Evolutionary conservation across 169 alveolate species (phyloP), one percentile per base, ranked within the genome.

Genomic region (Theileria equi): DNA sequence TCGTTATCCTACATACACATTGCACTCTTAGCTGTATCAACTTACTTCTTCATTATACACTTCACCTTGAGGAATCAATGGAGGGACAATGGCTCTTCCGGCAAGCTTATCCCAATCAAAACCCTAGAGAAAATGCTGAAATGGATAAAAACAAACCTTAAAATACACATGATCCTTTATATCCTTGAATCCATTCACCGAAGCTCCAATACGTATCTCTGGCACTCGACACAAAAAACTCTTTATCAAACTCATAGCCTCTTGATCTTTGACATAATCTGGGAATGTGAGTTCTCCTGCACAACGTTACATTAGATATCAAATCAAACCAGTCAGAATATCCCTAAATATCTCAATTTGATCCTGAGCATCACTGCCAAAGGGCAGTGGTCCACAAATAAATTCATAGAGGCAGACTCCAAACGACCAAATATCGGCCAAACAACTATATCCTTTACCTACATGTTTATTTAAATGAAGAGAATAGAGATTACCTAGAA

Each of bases 341-440:
- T 91, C 97, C 72, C 96, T 88, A 82, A 96, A 95, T 17, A 95
- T 93, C 70, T 92, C 96, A 45, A 94, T 88, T 36, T 96, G 99
- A 73, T 95, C 99, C 28, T 93, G 97, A 16, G 95, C 98, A 68
- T 93, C 98, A 62, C 88, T 93, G 6, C 98, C 99, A 73, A 95
- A 97, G 13, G 99, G 99, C 16, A 95, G 93, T 21, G 92, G 94
- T 0, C 99, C 99, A 69, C 98, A 95, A 67, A 97, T 79, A 70
- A 98, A 95, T 72, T 97, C 99, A 81, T 93, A 98, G n/a, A 98
- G 89, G 62, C 98, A 93, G 10, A 96, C 92, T n/a, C 99, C 99
- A 47, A 96, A 80, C 11, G 98, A 90, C 99, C 99, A 98, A 6
- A 93, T 89, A 74, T 98, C 99, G 34, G 95, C 98, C 19, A 95